Percentiles rank a stretch among this genome's conserved stretches.
These are phyloP conservation scores for Austroboletus novae-zelandiae DNA, from an alignment of 1,284 basidiomycete species.

Conservation along the genomic window DNA sequence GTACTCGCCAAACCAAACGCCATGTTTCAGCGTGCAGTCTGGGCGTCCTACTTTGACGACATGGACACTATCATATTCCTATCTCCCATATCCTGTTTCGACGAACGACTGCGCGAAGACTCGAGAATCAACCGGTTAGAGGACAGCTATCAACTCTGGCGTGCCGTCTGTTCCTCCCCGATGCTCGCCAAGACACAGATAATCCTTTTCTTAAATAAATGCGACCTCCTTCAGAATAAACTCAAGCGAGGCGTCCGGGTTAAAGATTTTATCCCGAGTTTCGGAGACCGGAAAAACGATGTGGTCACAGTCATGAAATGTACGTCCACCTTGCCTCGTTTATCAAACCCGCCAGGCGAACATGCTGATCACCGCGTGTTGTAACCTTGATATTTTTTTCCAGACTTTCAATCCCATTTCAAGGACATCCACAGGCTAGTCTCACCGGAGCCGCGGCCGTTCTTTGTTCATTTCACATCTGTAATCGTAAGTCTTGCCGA, in stretches of 20 bases:
- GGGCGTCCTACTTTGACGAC: slow-evolving; percentile 75
- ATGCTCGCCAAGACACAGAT: slow-evolving; percentile 60
- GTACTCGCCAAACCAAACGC: slow-evolving; percentile 3
- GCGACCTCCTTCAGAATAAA: slow-evolving; percentile 67
- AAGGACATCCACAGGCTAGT: slow-evolving; percentile 57
- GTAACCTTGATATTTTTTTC: slow-evolving; percentile 13
- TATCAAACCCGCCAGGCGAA: background rate
- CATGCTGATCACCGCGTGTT: slow-evolving; percentile 6
- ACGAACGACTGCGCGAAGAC: slow-evolving; percentile 70
- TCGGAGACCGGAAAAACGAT: slow-evolving; percentile 60
- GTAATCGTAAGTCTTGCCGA: slow-evolving; percentile 50
- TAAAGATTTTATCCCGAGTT: slow-evolving; percentile 60
- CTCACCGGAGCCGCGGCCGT: slow-evolving; percentile 61
- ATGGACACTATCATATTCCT: slow-evolving; percentile 72
- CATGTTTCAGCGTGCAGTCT: slow-evolving; percentile 52
- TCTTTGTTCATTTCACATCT: slow-evolving; percentile 71
- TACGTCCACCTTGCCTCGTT: slow-evolving; percentile 31
- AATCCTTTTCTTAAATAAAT: slow-evolving; percentile 62
- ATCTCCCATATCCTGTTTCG: slow-evolving; percentile 67
- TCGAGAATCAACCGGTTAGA: slow-evolving; percentile 64
- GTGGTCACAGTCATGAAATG: slow-evolving; percentile 56
- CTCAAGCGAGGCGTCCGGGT: slow-evolving; percentile 58
- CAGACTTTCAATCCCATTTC: slow-evolving; percentile 68
- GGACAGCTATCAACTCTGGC: slow-evolving; percentile 73
- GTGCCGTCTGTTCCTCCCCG: slow-evolving; percentile 61